These are phyloP conservation scores for Tuber borchii DNA, from an alignment of 495 filamentous ascomycete species.

Conservation along the genomic window DNA sequence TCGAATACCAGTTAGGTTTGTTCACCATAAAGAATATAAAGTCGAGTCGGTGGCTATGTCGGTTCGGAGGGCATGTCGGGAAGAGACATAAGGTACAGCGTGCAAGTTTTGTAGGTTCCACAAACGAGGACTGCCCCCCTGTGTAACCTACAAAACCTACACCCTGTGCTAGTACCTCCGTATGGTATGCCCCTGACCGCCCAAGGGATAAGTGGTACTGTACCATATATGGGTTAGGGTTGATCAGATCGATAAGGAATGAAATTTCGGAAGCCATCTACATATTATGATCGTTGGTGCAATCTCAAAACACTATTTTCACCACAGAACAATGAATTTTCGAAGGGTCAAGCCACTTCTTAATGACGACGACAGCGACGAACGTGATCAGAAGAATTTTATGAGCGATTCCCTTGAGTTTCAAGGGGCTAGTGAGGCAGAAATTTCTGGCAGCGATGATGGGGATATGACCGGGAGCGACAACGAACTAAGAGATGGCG, in stretches of 20 bases:
- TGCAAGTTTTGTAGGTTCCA: too few species aligned
- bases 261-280: background rate
- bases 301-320: background rate
- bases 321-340: slow-evolving; percentile 12
- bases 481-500: slow-evolving; percentile 3
- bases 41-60: too few species aligned
- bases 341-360: slow-evolving; percentile 28
- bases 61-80: too few species aligned
- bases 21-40: too few species aligned
- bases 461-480: background rate
- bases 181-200: too few species aligned
- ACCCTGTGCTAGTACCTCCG: too few species aligned
- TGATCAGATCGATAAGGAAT: background rate
- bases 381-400: background rate
- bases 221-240: too few species aligned
- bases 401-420: slow-evolving; percentile 8
- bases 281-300: background rate
- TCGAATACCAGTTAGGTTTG: too few species aligned
- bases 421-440: slow-evolving; percentile 10
- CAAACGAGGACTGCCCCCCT: too few species aligned
- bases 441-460: slow-evolving; percentile 28
- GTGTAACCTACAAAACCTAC: too few species aligned
- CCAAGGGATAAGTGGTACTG: too few species aligned
- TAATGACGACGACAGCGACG: slow-evolving; percentile 11
- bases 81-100: too few species aligned